Evolutionary conservation across 2,329 filamentous ascomycete genomes (phyloP), one percentile per base, ranked within the genome.

Genomic region (Apiospora saccharicola): DNA sequence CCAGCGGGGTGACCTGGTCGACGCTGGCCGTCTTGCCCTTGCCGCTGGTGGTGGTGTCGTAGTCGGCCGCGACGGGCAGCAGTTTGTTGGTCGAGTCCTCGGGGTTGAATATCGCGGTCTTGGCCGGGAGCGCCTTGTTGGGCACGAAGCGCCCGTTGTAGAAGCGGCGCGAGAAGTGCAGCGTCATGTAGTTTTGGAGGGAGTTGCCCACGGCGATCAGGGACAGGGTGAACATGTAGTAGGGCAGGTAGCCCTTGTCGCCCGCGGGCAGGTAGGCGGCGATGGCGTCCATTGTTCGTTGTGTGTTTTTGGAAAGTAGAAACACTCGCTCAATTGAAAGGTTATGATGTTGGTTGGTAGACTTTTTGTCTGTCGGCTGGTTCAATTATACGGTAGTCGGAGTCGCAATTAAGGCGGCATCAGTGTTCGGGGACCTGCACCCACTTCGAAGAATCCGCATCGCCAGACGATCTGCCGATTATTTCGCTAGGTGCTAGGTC

Each of bases 201-300:
- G 91, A 93, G 86, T 99, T 99, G 78, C 90, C 92, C 73, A 96
- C 87, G 43, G 96, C 94, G 72, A 97, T 89, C 72, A 95, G 80
- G 72, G 94, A 94, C 80, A 97, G 89, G 96, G 88, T 78, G 71
- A 90, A 82, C 81, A 91, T 88, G 78, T 90, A 90, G 76, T 89
- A 90, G 34, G 89, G 89, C 72, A 91, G 77, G 73, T 88, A 83
- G 73, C 89, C 89, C 78, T 89, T 85, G 68, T 85, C 83, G 1
- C 81, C 79, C 4, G 46, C 30, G 68, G 88, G 87, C 22, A 85
- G 78, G 67, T 85, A 81, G 30, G 81, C 78, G 72, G 82, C 80
- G 71, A 89, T 53, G 2, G 80, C 73, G 47, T 88, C 86, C 86
- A 90, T 88, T 46, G 67, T 75, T 46, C 44, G 53, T 19, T 43